Conservation (phyloP, 225 moss, liverwort and hornwort species). For the Takakia lepidozioides region DNA sequence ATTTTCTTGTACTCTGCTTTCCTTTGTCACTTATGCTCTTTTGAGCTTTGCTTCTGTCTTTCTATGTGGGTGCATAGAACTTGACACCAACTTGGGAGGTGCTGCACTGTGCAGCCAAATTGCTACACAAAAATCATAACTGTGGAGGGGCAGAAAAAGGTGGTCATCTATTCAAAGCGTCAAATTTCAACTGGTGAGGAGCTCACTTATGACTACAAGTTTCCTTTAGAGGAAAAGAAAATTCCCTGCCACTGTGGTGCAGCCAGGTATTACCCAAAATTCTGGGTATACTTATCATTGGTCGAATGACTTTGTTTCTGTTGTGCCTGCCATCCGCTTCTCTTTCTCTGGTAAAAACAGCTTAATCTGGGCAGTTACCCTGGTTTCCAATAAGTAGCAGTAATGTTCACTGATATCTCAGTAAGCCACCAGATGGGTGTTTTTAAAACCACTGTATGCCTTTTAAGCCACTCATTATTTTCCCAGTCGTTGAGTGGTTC, state of each 20-base stretch:
- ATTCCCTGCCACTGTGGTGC: slow-evolving; percentile 75
- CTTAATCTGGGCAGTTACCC: not conserved
- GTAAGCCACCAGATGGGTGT: no score
- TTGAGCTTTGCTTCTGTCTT: no score
- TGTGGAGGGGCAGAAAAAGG: slow-evolving; percentile 70
- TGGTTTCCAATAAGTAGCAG: not conserved
- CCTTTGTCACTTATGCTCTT: no score
- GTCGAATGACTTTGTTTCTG: no score
- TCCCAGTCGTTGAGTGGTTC: not conserved
- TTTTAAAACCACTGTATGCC: no score
- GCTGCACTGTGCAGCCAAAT: slow-evolving; percentile 42
- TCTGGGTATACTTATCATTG: rapidly evolving
- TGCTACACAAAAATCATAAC: slow-evolving; percentile 87
- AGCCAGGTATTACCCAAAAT: slow-evolving; percentile 43
- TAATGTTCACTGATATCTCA: not conserved
- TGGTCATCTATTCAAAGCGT: slow-evolving; percentile 92
- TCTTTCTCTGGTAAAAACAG: not conserved
- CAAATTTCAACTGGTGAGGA: slow-evolving; percentile 67
- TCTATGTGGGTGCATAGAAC: no score
- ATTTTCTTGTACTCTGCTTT: no score
- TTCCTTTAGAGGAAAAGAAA: slow-evolving; percentile 81
- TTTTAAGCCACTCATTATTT: no score
- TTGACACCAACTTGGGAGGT: no score
- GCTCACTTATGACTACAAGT: slow-evolving; percentile 88
- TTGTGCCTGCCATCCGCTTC: no score